Evolutionary conservation across 2,329 filamentous ascomycete species (phyloP).

Genomic region (Aspergillus udagawae): DNA sequence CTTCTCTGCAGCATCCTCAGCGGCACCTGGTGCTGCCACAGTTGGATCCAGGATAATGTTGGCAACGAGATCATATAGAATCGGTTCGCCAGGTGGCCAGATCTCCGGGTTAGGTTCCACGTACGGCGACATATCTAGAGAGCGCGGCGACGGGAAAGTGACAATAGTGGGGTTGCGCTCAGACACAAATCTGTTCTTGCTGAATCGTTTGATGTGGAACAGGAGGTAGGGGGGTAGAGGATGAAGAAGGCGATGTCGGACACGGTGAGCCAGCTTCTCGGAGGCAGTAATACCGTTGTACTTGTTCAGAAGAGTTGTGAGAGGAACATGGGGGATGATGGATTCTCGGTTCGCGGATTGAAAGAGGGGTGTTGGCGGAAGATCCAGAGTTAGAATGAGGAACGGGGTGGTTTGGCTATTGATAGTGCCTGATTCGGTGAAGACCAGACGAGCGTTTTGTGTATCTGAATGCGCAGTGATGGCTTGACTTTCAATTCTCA

Average conservation of each 20-base stretch:
- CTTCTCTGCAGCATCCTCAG: slow-evolving; percentile 39
- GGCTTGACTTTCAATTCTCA: slow-evolving; percentile 88
- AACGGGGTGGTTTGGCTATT: slow-evolving; percentile 74
- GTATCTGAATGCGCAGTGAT: slow-evolving; percentile 87
- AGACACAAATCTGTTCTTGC: slow-evolving; percentile 90
- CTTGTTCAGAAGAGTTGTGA: slow-evolving; percentile 79
- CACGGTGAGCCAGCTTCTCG: slow-evolving; percentile 82
- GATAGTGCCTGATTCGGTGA: slow-evolving; percentile 83
- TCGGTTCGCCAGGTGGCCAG: slow-evolving; percentile 71
- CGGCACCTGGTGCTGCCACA: slow-evolving; percentile 63
- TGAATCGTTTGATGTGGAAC: slow-evolving; percentile 97
- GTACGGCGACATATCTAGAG: slow-evolving; percentile 83
- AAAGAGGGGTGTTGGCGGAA: slow-evolving; percentile 88
- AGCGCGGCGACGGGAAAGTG: slow-evolving; percentile 80
- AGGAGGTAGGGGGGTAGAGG: slow-evolving; percentile 86
- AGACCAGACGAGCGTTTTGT: slow-evolving; percentile 76
- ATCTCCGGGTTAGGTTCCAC: slow-evolving; percentile 78
- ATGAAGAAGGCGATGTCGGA: slow-evolving; percentile 83
- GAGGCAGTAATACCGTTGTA: slow-evolving; percentile 87
- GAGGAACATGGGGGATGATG: slow-evolving; percentile 77
- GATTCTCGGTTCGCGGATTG: slow-evolving; percentile 92
- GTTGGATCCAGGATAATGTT: slow-evolving; percentile 66
- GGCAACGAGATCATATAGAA: slow-evolving; percentile 92
- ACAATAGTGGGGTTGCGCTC: slow-evolving; percentile 98
- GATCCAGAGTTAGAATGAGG: slow-evolving; percentile 86